Evolutionary conservation across 805 yeast genomes (phyloP).

Genomic region (Naumovozyma baii): DNA sequence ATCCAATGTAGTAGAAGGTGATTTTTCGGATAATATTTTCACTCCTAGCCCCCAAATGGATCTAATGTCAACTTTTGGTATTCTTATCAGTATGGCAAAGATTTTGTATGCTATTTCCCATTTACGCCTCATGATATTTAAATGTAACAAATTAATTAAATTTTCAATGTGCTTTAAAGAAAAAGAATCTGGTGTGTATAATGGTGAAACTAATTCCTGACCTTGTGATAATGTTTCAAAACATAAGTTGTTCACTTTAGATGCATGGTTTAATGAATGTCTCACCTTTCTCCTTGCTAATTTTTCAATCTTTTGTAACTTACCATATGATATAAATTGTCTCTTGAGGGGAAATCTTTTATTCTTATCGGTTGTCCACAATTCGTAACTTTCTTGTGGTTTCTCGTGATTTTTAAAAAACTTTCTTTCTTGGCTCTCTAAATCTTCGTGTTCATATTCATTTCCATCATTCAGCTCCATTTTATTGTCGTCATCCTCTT

Average conservation of each 20-base stretch:
- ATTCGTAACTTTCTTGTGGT: slow-evolving; percentile 26
- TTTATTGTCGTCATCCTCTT: slow-evolving; percentile 5
- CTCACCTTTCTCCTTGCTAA: slow-evolving; percentile 9
- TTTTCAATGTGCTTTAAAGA: slow-evolving; percentile 17
- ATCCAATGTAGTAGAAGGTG: slow-evolving; percentile 10
- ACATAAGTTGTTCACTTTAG: background rate
- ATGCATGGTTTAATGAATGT: slow-evolving; percentile 9
- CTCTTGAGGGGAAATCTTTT: slow-evolving; percentile 14
- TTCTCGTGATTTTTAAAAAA: slow-evolving; percentile 22
- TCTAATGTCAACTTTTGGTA: slow-evolving; percentile 43
- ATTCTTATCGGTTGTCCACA: slow-evolving; percentile 17
- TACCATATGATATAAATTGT: slow-evolving; percentile 13
- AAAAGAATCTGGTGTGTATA: slow-evolving; percentile 6
- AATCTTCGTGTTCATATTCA: background rate
- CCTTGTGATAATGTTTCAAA: slow-evolving; percentile 1
- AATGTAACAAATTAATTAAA: slow-evolving; percentile 39
- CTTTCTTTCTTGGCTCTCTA: slow-evolving; percentile 15
- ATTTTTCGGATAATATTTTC: slow-evolving; percentile 35
- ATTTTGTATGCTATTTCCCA: slow-evolving; percentile 50
- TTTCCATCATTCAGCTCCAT: slow-evolving; percentile 3
- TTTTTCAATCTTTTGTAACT: slow-evolving; percentile 13
- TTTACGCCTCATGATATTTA: slow-evolving; percentile 37
- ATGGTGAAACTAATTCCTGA: background rate
- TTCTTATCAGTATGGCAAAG: slow-evolving; percentile 40
- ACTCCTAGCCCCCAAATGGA: slow-evolving; percentile 57